These are phyloP conservation scores for Starmera dryadoides DNA, from an alignment of 805 yeast genomes.

Conservation along the genomic window DNA sequence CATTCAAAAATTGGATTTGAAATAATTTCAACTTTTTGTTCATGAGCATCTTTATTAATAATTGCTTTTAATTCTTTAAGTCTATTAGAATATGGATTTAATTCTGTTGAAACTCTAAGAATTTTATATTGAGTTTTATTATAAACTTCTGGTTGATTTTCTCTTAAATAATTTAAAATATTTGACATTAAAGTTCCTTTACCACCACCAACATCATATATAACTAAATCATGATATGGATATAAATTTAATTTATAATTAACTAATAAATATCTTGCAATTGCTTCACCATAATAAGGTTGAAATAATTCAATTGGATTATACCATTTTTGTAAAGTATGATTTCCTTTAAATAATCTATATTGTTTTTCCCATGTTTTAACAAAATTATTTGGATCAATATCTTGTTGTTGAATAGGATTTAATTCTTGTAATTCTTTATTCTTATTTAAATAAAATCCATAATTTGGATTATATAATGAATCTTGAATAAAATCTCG, in stretches of 20 bases:
- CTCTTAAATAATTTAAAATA: slow-evolving; percentile 55
- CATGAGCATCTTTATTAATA: slow-evolving; percentile 33
- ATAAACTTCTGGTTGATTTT: slow-evolving; percentile 68
- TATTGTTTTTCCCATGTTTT: slow-evolving; percentile 61
- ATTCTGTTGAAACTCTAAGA: slow-evolving; percentile 16
- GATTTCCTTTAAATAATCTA: slow-evolving; percentile 36
- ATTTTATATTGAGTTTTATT: slow-evolving; percentile 46
- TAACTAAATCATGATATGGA: slow-evolving; percentile 64
- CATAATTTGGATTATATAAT: slow-evolving; percentile 73
- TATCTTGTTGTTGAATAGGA: slow-evolving; percentile 51
- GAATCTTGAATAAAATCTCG: slow-evolving; percentile 83
- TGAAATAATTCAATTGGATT: slow-evolving; percentile 83
- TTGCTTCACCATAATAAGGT: slow-evolving; percentile 79
- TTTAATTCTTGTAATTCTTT: slow-evolving; percentile 63
- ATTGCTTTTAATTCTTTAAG: slow-evolving; percentile 4
- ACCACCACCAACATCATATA: slow-evolving; percentile 88
- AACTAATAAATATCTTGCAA: slow-evolving; percentile 72
- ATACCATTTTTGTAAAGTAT: slow-evolving; percentile 67
- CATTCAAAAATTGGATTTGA: slow-evolving; percentile 75
- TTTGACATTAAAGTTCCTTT: slow-evolving; percentile 82
- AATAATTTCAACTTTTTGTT: slow-evolving; percentile 51
- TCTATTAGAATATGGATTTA: slow-evolving; percentile 19
- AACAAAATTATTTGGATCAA: slow-evolving; percentile 64
- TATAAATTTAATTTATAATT: slow-evolving; percentile 62
- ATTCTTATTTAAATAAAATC: slow-evolving; percentile 74